Percentiles rank a stretch among this genome's conserved stretches.
Evolutionary conservation across 2,329 filamentous ascomycete genomes (phyloP).

Genomic region (Aureobasidium melanogenum): DNA sequence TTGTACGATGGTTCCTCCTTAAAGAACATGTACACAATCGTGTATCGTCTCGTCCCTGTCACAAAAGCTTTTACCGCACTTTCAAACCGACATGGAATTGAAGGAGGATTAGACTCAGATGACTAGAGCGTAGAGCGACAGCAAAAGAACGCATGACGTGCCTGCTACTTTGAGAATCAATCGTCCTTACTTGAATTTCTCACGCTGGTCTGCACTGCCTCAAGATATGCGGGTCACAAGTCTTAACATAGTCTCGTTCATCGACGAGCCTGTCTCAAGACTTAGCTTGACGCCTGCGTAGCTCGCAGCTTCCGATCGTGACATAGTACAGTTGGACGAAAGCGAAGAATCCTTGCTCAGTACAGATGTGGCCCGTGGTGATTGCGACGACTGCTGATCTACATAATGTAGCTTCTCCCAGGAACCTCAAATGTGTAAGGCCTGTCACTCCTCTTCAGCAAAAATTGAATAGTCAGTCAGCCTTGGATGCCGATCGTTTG

Average conservation of each 20-base stretch:
- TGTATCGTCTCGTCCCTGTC: not conserved
- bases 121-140: not conserved
- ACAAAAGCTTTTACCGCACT: not conserved
- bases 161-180: not conserved
- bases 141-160: not conserved
- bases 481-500: not conserved
- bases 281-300: not conserved
- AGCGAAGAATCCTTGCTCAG: not conserved
- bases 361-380: not conserved
- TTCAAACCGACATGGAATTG: not conserved
- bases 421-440: not conserved
- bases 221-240: not conserved
- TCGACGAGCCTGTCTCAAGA: not conserved
- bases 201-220: not conserved
- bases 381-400: not conserved
- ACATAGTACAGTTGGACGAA: not conserved
- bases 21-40: not conserved
- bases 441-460: not conserved
- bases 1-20: not conserved
- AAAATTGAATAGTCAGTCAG: not conserved
- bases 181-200: not conserved
- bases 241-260: not conserved
- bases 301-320: not conserved
- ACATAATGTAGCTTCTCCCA: not conserved
- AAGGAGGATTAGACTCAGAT: not conserved